Base-by-base conservation (phyloP, 2,329 filamentous ascomycete genomes). In the Neospermospora avenae region DNA sequence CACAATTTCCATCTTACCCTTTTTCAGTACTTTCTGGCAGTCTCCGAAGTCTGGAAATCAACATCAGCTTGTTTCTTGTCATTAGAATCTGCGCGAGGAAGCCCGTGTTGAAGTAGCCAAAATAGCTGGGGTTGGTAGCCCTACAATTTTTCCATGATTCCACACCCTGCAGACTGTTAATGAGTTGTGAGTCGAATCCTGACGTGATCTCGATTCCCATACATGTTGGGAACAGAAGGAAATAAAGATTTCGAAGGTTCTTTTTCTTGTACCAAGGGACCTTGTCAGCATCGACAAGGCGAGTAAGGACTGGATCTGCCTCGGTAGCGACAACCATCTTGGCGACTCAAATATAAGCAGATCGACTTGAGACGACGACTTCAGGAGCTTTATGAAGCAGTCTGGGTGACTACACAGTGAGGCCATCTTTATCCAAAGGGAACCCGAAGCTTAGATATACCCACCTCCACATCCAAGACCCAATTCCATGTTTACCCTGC, bases 121-220 rank as follows among this genome's bases (percentile, higher is more conserved):
- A 8, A 18, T n/a, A 41, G 14, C 39, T 18, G 39, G 3, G 8
- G 16, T 8, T 42, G 6, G 18, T 3, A 13, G n/a, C n/a, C 63
- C 58, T 41, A 65, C 63, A 75, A 14, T 68, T 67, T 42, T 74
- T 69, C 70, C 71, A 76, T 7, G 67, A 63, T 2, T 65, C 58
- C 25, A 75, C 62, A 6, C 71, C 63, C 61, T 79, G 76, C 6
- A 80, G 66, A 37, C 74, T 74, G 59, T 79, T 79, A 68, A 79
- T 77, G 70, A 80, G 74, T 22, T 76, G 79, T 3, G 78, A 80
- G 64, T 83, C 80, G 59, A 82, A 83, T 0, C 80, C 80, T 14
- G 78, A 81, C 0, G 80, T 83, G 46, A 81, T 80, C 68, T 83
- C 81, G 51, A 83, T 79, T 48, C 80, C 80, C 69, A 83, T 78